Evolutionary conservation across 2,329 filamentous ascomycete genomes (phyloP).

Genomic region (Ceratocystis ficicola): DNA sequence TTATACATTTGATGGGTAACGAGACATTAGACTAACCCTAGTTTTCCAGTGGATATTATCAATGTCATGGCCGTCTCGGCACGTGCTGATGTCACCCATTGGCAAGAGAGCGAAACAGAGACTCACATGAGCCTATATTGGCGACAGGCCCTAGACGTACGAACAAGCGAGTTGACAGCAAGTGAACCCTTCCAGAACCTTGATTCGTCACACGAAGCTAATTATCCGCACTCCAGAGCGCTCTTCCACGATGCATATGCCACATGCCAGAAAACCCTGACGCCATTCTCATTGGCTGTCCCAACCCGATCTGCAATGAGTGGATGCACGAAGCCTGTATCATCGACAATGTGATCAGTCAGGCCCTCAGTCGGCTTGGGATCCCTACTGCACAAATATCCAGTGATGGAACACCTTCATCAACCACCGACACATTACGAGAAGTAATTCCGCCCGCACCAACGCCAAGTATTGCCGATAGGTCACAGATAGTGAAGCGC

Average conservation of each 20-base stretch:
- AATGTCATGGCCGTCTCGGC: slow-evolving; percentile 58
- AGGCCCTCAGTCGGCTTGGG: slow-evolving; percentile 40
- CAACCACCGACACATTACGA: background rate
- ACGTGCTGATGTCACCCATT: slow-evolving; percentile 49
- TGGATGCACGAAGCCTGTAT: slow-evolving; percentile 56
- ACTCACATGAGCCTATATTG: slow-evolving; percentile 49
- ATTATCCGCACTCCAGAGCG: slow-evolving; percentile 25
- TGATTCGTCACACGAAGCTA: slow-evolving; percentile 12
- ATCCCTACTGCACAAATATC: slow-evolving; percentile 37
- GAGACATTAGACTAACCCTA: too few relatives aligned
- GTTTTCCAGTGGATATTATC: slow-evolving; percentile 52
- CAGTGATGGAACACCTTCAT: too few relatives aligned
- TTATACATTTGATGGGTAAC: too few relatives aligned
- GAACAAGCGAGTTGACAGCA: slow-evolving; percentile 47
- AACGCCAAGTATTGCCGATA: background rate
- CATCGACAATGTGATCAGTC: slow-evolving; percentile 41
- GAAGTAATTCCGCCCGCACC: background rate
- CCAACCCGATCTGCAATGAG: slow-evolving; percentile 40
- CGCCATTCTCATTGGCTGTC: slow-evolving; percentile 47
- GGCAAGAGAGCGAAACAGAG: slow-evolving; percentile 57
- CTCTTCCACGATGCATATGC: slow-evolving; percentile 47
- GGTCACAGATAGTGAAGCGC: background rate
- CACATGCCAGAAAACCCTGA: slow-evolving; percentile 50
- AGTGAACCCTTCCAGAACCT: slow-evolving; percentile 24
- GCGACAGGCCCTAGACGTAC: slow-evolving; percentile 50